Evolutionary conservation across 495 filamentous ascomycete species (phyloP).

Genomic region (Aspergillus heteromorphus): DNA sequence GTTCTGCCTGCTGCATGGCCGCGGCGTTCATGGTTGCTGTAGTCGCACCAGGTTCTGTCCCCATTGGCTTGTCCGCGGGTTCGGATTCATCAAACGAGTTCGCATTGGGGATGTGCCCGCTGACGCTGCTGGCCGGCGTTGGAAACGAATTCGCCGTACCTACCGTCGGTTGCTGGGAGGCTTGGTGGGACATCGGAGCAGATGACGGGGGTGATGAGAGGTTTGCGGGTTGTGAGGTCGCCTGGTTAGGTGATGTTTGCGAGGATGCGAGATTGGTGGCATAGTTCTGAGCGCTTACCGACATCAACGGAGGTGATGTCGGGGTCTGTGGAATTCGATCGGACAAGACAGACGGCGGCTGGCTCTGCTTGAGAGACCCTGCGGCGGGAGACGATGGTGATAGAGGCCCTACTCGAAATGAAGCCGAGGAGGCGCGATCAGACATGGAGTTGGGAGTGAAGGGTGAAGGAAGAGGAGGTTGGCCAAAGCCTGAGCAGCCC

Average conservation of each 20-base stretch:
- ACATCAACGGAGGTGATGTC: conserved; percentile 50
- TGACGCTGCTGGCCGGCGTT: conserved; percentile 44
- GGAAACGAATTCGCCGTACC: conserved; percentile 42
- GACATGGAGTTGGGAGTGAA: conserved; percentile 32
- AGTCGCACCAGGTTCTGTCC: conserved; percentile 15
- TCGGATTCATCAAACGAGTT: conserved; percentile 31
- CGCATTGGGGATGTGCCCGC: conserved; percentile 27
- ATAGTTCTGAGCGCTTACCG: conserved; percentile 46
- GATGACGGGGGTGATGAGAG: conserved; percentile 43
- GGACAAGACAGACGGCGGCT: conserved; percentile 23
- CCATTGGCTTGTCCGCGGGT: conserved; percentile 25
- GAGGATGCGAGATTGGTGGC: conserved; percentile 41
- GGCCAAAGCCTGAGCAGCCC: conserved; percentile 13
- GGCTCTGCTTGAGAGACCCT: conserved; percentile 36
- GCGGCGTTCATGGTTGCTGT: conserved; percentile 13
- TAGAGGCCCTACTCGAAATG: conserved; percentile 37
- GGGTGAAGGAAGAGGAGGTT: conserved; percentile 6
- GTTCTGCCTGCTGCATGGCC: conserved; percentile 21
- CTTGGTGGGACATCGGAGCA: conserved; percentile 42
- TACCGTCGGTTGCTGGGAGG: conserved; percentile 39
- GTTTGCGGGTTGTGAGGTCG: conserved; percentile 35
- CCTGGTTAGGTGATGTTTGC: conserved; percentile 43
- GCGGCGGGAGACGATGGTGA: conserved; percentile 42
- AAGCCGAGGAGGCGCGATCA: conserved; percentile 33
- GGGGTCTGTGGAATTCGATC: conserved; percentile 41